Evolutionary conservation across 1,284 basidiomycete species (phyloP).

Genomic region (Porogramme epimiltina): DNA sequence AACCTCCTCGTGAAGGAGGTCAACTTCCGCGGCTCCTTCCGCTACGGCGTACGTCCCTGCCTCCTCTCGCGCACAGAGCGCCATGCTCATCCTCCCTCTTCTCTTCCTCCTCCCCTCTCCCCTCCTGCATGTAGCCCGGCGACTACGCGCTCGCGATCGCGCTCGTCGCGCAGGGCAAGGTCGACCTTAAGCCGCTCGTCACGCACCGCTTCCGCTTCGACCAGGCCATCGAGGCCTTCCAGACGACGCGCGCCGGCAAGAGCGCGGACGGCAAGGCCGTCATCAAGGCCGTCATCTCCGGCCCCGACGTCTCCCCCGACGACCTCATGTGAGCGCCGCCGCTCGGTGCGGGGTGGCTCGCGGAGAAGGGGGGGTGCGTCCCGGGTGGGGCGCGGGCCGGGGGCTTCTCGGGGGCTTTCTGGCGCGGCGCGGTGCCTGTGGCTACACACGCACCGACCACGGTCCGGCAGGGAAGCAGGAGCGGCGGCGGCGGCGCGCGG

Average conservation of each 20-base stretch:
- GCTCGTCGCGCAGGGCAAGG: conserved; percentile 76
- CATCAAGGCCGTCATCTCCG: conserved; percentile 79
- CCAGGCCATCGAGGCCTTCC: conserved; percentile 79
- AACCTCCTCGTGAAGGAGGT: conserved; percentile 76
- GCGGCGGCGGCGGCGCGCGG: too few relatives aligned
- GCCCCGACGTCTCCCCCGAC: conserved; percentile 55
- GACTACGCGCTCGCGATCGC: conserved; percentile 87
- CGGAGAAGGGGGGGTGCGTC: too few relatives aligned
- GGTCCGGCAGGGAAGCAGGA: too few relatives aligned
- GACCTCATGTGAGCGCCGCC: conserved; percentile 17
- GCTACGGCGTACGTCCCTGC: conserved; percentile 66
- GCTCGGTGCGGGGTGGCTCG: background rate
- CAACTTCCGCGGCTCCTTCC: conserved; percentile 84
- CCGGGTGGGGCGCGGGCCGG: too few relatives aligned
- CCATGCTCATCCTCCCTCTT: background rate
- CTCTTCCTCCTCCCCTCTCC: conserved; percentile 1
- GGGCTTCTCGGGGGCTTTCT: background rate
- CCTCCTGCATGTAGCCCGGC: conserved; percentile 58
- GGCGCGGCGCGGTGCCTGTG: too few relatives aligned
- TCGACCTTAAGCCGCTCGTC: conserved; percentile 87
- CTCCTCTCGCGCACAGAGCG: background rate
- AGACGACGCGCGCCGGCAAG: conserved; percentile 78
- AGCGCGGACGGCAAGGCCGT: conserved; percentile 75
- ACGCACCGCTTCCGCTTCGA: conserved; percentile 86
- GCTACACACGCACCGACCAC: too few relatives aligned